phyloP scores from a whole-genome alignment of 2,329 filamentous ascomycete species.

The Tolypocladium ophioglossoides region DNA sequence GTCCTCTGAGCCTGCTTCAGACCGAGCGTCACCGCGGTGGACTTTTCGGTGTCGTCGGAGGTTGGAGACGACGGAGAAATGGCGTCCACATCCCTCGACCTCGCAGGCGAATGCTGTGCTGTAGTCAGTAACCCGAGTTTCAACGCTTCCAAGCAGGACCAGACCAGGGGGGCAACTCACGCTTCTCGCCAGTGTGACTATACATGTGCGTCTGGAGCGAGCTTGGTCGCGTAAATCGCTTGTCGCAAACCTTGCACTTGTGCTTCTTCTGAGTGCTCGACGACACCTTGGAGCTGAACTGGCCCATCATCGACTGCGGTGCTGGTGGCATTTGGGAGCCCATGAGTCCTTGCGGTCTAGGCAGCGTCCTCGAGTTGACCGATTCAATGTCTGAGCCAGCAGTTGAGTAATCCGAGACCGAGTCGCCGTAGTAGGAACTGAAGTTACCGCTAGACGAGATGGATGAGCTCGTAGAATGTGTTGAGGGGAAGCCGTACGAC shows the following conservation, averaged over 20 bases:
- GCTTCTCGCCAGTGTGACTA: slow-evolving; percentile 96
- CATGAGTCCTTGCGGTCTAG: slow-evolving; percentile 58
- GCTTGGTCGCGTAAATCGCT: slow-evolving; percentile 89
- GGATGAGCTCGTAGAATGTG: slow-evolving; percentile 78
- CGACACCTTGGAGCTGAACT: slow-evolving; percentile 94
- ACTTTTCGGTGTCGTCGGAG: slow-evolving; percentile 91
- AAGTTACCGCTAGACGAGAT: slow-evolving; percentile 79
- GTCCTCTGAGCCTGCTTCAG: slow-evolving; percentile 53
- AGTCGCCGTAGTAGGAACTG: slow-evolving; percentile 74
- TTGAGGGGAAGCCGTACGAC: slow-evolving; percentile 82
- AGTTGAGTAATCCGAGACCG: slow-evolving; percentile 88
- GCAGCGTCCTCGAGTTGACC: slow-evolving; percentile 70
- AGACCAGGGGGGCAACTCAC: slow-evolving; percentile 46
- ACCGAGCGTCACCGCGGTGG: slow-evolving; percentile 60
- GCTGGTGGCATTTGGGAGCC: slow-evolving; percentile 62
- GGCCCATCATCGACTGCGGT: slow-evolving; percentile 95
- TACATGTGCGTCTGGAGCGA: slow-evolving; percentile 98
- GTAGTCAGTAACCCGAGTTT: not conserved
- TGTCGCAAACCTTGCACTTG: slow-evolving; percentile 98
- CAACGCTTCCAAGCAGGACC: not conserved
- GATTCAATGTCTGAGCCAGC: slow-evolving; percentile 78
- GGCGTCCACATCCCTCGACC: slow-evolving; percentile 85
- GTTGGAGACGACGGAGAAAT: slow-evolving; percentile 97
- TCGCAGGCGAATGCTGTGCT: slow-evolving; percentile 78
- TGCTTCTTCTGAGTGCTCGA: slow-evolving; percentile 98